phyloP scores from a whole-genome alignment of 2,329 filamentous ascomycete genomes.

The Rutstroemia sp. region DNA sequence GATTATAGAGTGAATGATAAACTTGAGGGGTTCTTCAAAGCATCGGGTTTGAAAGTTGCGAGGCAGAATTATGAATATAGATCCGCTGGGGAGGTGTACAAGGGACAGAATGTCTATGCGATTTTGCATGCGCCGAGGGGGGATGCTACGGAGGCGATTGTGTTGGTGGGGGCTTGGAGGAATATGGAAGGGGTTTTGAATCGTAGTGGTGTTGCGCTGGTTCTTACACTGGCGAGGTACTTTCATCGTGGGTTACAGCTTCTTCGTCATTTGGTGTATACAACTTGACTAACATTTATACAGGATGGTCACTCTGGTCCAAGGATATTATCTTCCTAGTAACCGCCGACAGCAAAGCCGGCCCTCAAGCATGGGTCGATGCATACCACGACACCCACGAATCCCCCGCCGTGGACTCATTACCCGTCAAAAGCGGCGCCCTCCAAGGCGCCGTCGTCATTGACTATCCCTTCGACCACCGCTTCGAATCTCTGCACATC shows the following conservation, averaged over 20 bases:
- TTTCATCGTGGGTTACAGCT: slow-evolving; percentile 60
- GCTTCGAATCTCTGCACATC: slow-evolving; percentile 83
- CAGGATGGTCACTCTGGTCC: slow-evolving; percentile 93
- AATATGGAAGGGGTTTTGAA: slow-evolving; percentile 76
- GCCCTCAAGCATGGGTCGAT: slow-evolving; percentile 94
- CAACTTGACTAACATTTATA: slow-evolving; percentile 9
- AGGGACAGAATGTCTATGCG: slow-evolving; percentile 87
- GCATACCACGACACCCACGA: slow-evolving; percentile 91
- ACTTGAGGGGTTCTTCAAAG: slow-evolving; percentile 67
- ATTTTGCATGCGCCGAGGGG: slow-evolving; percentile 89
- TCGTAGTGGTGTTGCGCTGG: slow-evolving; percentile 77
- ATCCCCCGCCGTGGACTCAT: slow-evolving; percentile 58
- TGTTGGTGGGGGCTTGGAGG: slow-evolving; percentile 81
- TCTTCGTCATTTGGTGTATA: not conserved
- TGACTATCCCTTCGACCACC: slow-evolving; percentile 79
- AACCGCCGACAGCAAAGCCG: slow-evolving; percentile 79
- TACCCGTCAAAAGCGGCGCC: slow-evolving; percentile 87
- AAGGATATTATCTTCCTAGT: slow-evolving; percentile 96
- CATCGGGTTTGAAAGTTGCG: slow-evolving; percentile 78
- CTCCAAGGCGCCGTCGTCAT: slow-evolving; percentile 90
- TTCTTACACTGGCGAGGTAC: slow-evolving; percentile 82
- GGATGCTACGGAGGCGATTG: slow-evolving; percentile 94
- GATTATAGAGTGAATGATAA: slow-evolving; percentile 53
- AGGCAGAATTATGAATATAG: slow-evolving; percentile 83
- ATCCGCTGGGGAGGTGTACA: slow-evolving; percentile 64